A percentile compares a stretch with the other conserved stretches of the same genome.
Evolutionary conservation across 1,284 basidiomycete genomes (phyloP).

Genomic region (Psilocybe mexicana): DNA sequence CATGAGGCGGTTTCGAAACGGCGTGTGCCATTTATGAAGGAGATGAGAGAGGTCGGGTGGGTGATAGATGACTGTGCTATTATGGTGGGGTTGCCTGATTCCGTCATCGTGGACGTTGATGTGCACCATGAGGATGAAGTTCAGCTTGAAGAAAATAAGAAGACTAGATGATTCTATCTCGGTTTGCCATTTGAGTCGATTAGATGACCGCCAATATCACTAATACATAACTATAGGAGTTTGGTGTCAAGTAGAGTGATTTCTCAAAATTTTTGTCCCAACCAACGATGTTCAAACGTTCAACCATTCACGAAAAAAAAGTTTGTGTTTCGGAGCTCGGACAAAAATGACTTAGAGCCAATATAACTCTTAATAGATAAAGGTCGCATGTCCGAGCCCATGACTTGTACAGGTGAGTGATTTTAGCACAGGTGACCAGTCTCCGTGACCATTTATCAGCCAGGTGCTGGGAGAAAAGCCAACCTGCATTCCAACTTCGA

Average conservation of each 20-base stretch:
- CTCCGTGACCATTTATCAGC: constrained; percentile 18
- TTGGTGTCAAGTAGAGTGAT: too few species aligned
- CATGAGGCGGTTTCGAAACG: constrained; percentile 4
- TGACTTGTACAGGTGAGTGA: constrained; percentile 23
- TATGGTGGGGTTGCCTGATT: constrained; percentile 17
- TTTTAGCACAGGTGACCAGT: constrained; percentile 21
- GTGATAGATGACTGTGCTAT: constrained; percentile 17
- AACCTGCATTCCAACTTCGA: constrained; percentile 12
- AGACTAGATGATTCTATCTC: background rate
- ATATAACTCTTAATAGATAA: constrained; percentile 5
- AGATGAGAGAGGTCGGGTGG: constrained; percentile 17
- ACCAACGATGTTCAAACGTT: background rate
- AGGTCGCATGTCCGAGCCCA: constrained; percentile 18
- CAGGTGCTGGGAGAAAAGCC: constrained; percentile 20
- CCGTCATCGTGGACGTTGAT: constrained; percentile 14
- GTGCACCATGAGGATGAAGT: background rate
- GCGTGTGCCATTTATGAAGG: constrained; percentile 13
- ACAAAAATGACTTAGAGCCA: background rate
- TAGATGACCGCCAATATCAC: too few species aligned
- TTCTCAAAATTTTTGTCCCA: too few species aligned
- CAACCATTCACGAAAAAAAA: background rate
- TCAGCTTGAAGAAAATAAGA: background rate
- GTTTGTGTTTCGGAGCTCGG: constrained; percentile 1
- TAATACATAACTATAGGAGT: too few species aligned
- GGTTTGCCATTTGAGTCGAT: background rate